These are phyloP conservation scores for Pythium dissotocum DNA, from an alignment of 352 stramenopile species.

Conservation along the genomic window DNA sequence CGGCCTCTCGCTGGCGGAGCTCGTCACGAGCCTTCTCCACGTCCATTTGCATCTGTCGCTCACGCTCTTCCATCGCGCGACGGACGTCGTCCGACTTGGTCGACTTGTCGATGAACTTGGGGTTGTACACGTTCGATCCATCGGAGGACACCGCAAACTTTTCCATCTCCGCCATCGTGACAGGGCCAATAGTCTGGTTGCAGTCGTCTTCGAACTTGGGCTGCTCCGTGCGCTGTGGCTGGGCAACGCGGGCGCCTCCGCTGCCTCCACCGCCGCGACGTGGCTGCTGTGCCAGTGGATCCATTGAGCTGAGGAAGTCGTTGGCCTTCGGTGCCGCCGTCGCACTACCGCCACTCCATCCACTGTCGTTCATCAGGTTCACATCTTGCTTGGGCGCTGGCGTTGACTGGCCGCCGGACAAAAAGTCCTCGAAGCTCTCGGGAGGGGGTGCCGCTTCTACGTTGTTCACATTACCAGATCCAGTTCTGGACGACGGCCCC, in stretches of 20 bases:
- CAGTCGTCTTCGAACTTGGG: conserved; percentile 82
- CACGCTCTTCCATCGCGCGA: conserved; percentile 83
- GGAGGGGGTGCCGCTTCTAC: conserved; percentile 28
- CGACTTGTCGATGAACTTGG: conserved; percentile 82
- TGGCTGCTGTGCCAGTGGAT: conserved; percentile 48
- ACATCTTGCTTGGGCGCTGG: conserved; percentile 36
- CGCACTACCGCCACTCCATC: conserved; percentile 36
- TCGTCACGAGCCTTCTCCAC: conserved; percentile 77
- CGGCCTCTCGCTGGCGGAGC: conserved; percentile 68
- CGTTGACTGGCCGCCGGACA: conserved; percentile 51
- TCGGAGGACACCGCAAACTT: conserved; percentile 68
- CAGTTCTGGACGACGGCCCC: conserved; percentile 36
- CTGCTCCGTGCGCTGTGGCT: conserved; percentile 32
- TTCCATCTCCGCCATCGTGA: conserved; percentile 85
- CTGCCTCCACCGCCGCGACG: conserved; percentile 11
- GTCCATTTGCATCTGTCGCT: conserved; percentile 67
- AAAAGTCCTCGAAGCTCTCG: conserved; percentile 73
- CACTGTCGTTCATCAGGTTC: conserved; percentile 74
- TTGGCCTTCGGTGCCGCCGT: conserved; percentile 28
- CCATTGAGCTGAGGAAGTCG: conserved; percentile 67
- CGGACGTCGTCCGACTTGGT: conserved; percentile 77
- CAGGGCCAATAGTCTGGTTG: conserved; percentile 75
- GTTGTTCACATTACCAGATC: conserved; percentile 35
- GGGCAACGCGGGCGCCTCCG: not conserved
- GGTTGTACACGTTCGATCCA: conserved; percentile 85